phyloP scores from a whole-genome alignment of 495 filamentous ascomycete species.

The Mytilinidion resinicola region DNA sequence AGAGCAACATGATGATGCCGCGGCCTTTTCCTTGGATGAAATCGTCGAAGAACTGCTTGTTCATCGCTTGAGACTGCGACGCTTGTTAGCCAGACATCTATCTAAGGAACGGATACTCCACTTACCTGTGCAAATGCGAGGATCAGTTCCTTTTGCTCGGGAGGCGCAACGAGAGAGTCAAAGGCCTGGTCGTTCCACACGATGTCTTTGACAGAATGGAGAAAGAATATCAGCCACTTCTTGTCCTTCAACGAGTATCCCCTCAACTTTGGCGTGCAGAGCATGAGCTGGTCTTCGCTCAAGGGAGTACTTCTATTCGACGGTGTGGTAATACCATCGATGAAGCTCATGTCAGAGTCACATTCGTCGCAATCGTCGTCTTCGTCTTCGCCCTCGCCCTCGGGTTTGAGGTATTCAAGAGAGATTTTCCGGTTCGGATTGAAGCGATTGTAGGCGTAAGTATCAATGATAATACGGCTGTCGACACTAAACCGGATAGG shows the following conservation, averaged over 20 bases:
- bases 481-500: conserved; percentile 42
- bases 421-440: conserved; percentile 24
- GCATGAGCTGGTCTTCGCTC: conserved; percentile 27
- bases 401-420: conserved; percentile 18
- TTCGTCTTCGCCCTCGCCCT: conserved; percentile 16
- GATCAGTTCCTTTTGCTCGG: conserved; percentile 40
- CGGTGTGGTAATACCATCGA: not conserved
- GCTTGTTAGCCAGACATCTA: no score
- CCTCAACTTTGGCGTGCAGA: conserved; percentile 24
- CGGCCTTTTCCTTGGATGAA: conserved; percentile 45
- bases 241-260: conserved; percentile 42
- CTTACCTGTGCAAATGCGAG: conserved; percentile 38
- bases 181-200: conserved; percentile 37
- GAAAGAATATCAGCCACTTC: conserved; percentile 36
- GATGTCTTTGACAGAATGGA: conserved; percentile 36
- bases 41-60: conserved; percentile 41
- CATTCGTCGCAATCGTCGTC: conserved; percentile 21
- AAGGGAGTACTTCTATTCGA: conserved; percentile 7
- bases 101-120: no score
- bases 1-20: conserved; percentile 33
- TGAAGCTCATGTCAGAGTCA: conserved; percentile 8
- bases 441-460: conserved; percentile 35
- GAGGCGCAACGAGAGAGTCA: conserved; percentile 36
- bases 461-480: conserved; percentile 48
- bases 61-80: conserved; percentile 35